Percentiles rank a stretch among this genome's conserved stretches.
These are phyloP conservation scores for Daldinia decipiens DNA, from an alignment of 495 filamentous ascomycete genomes.

Conservation along the genomic window DNA sequence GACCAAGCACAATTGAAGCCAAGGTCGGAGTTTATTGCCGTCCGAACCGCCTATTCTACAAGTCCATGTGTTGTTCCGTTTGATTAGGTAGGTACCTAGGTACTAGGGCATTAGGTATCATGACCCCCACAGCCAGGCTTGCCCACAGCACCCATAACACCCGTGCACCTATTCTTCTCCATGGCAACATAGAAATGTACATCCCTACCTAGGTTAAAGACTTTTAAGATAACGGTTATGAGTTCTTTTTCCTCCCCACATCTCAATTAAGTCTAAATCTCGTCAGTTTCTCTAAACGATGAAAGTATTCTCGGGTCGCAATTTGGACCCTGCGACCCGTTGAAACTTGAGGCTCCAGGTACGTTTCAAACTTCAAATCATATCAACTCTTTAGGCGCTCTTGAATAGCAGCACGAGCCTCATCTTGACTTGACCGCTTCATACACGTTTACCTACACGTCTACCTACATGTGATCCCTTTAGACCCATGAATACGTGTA, in stretches of 20 bases:
- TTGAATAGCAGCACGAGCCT: conserved; percentile 26
- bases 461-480: conserved; percentile 3
- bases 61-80: conserved; percentile 19
- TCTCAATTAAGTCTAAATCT: conserved; percentile 17
- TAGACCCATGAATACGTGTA: conserved; percentile 7
- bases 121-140: conserved; percentile 21
- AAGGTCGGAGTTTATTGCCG: conserved; percentile 37
- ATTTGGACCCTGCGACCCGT: conserved; percentile 39
- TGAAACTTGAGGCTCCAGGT: conserved; percentile 43
- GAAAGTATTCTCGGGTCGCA: conserved; percentile 34
- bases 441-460: conserved; percentile 1
- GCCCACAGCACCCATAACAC: conserved; percentile 28
- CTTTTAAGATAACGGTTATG: too few species aligned
- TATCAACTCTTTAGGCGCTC: conserved; percentile 7
- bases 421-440: conserved; percentile 24
- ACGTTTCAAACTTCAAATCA: conserved; percentile 42
- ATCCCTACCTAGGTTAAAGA: too few species aligned
- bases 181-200: too few species aligned
- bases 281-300: conserved; percentile 32
- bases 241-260: conserved; percentile 21
- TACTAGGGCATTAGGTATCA: conserved; percentile 2
- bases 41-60: conserved; percentile 28
- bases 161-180: too few species aligned
- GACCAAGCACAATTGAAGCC: conserved; percentile 21
- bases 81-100: conserved; percentile 22